Evolutionary conservation across 805 yeast species (phyloP).

Genomic region (Barnettozyma wickerhamii): DNA sequence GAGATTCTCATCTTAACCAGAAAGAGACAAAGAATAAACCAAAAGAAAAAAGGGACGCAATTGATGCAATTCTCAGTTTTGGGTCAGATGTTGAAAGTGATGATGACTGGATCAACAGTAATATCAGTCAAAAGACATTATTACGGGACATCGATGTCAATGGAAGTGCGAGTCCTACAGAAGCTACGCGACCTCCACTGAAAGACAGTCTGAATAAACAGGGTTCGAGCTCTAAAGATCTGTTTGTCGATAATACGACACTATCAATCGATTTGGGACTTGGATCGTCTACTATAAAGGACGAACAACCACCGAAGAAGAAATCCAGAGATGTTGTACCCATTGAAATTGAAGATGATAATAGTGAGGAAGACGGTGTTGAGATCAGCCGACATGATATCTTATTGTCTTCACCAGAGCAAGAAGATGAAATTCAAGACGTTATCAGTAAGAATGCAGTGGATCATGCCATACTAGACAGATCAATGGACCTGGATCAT

Average conservation of each 20-base stretch:
- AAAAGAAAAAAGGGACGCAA: not conserved
- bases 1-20: too few species aligned
- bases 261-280: not conserved
- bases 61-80: not conserved
- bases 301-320: not conserved
- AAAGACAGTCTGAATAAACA: too few species aligned
- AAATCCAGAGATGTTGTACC: not conserved
- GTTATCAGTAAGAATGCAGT: not conserved
- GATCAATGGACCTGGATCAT: not conserved
- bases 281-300: not conserved
- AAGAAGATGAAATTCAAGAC: not conserved
- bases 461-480: not conserved
- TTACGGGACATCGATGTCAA: not conserved
- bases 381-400: not conserved
- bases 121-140: not conserved
- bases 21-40: too few species aligned
- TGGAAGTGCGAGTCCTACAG: not conserved
- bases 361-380: not conserved
- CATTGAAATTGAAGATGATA: not conserved
- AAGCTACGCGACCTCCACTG: too few species aligned
- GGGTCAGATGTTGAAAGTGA: not conserved
- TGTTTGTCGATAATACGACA: not conserved
- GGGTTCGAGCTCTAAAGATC: not conserved
- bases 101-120: not conserved
- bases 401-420: constrained; percentile 4